Percentiles rank a stretch among this genome's conserved stretches.
phyloP scores from a whole-genome alignment of 441 rosid species.

The Sinapis alba region DNA sequence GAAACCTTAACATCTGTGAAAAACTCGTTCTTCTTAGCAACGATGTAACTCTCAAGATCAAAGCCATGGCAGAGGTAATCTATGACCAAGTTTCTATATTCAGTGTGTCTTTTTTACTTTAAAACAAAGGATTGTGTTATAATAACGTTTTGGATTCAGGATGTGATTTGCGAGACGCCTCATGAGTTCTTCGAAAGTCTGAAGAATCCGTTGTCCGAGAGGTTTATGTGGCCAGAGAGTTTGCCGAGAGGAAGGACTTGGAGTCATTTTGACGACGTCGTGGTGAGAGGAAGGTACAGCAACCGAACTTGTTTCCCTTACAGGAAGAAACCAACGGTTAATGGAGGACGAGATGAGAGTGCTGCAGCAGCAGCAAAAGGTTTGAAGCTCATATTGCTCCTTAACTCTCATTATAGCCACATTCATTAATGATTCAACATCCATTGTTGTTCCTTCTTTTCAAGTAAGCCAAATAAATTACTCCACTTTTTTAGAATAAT shows the following conservation, averaged over 20 bases:
- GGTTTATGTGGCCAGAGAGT: slow-evolving; percentile 90
- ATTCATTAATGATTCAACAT: slow-evolving; percentile 1
- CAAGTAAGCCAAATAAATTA: slow-evolving; percentile 17
- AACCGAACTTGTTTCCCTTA: slow-evolving; percentile 39
- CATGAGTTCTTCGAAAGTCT: slow-evolving; percentile 69
- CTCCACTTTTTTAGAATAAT: neutral
- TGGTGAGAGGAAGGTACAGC: slow-evolving; percentile 54
- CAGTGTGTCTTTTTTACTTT: neutral
- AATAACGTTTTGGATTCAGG: slow-evolving; percentile 44
- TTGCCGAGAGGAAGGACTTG: slow-evolving; percentile 83
- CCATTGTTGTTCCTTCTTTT: slow-evolving; percentile 5
- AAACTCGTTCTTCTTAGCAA: slow-evolving; percentile 72
- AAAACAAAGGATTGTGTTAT: neutral
- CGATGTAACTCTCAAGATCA: slow-evolving; percentile 62
- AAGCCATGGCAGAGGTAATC: slow-evolving; percentile 90
- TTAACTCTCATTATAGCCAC: slow-evolving; percentile 63
- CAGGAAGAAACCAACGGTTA: slow-evolving; percentile 50
- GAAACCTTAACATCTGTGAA: slow-evolving; percentile 49
- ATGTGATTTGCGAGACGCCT: slow-evolving; percentile 75
- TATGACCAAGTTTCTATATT: neutral
- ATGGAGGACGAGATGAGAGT: neutral
- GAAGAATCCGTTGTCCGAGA: slow-evolving; percentile 85
- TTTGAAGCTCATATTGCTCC: slow-evolving; percentile 80
- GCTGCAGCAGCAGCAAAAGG: slow-evolving; percentile 52
- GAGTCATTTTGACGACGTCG: slow-evolving; percentile 64